phyloP scores from a whole-genome alignment of 768 basidiomycete genomes.

The Leccinum rimulosum region DNA sequence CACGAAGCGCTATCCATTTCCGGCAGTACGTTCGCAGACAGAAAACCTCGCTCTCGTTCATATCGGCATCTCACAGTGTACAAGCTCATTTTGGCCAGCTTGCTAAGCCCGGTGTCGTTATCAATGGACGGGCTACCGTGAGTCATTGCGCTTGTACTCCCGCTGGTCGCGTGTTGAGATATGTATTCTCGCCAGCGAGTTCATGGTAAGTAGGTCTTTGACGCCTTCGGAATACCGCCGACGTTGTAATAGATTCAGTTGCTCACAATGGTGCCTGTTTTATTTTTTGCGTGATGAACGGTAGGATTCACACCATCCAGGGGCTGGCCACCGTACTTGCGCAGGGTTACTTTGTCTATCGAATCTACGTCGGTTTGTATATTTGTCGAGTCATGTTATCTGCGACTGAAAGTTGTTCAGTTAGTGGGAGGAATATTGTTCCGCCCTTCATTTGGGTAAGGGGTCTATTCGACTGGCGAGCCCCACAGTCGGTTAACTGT shows the following conservation, averaged over 20 bases:
- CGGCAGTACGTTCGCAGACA: slow-evolving; percentile 5
- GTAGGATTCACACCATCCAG: slow-evolving; percentile 3
- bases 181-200: slow-evolving; percentile 1
- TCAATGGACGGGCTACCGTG: background rate
- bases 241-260: slow-evolving; percentile 4
- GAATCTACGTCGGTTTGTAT: slow-evolving; percentile 14
- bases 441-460: slow-evolving; percentile 5
- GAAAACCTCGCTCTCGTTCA: background rate
- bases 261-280: background rate
- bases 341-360: slow-evolving; percentile 14
- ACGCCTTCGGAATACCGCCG: background rate
- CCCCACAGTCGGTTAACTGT: background rate
- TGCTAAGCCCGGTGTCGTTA: background rate
- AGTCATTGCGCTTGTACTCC: background rate
- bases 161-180: background rate
- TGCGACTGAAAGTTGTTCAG: background rate
- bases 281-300: background rate
- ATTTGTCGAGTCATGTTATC: background rate
- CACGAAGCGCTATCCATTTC: slow-evolving; percentile 9
- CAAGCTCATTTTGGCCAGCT: slow-evolving; percentile 6
- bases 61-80: background rate
- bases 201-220: slow-evolving; percentile 3
- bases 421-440: slow-evolving; percentile 1
- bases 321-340: background rate
- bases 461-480: background rate